Evolutionary conservation across 2,329 filamentous ascomycete genomes (phyloP).

Genomic region (Fusarium sterilihyphosum): DNA sequence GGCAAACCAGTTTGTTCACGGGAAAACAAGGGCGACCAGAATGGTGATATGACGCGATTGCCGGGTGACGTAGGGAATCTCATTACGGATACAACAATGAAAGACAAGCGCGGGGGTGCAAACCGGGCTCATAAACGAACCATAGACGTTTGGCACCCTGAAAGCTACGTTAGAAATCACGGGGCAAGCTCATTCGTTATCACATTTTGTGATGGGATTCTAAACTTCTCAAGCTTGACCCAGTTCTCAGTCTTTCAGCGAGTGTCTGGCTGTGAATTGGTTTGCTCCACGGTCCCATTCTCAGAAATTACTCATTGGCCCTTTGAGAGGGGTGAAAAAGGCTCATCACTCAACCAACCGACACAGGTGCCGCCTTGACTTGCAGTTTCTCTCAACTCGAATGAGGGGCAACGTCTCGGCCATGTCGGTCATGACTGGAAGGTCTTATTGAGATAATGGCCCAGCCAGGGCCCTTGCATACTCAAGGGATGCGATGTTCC

Average conservation of each 20-base stretch:
- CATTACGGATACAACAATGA: conserved; percentile 15
- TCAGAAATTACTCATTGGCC: conserved; percentile 4
- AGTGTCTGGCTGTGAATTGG: conserved; percentile 11
- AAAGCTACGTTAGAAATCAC: conserved; percentile 20
- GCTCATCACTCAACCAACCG: conserved; percentile 13
- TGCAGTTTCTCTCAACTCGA: conserved; percentile 5
- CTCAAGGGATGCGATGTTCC: conserved; percentile 3
- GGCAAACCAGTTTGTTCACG: conserved; percentile 18
- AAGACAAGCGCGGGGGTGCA: conserved; percentile 25
- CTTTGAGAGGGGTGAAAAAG: conserved; percentile 4
- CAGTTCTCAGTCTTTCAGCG: conserved; percentile 4
- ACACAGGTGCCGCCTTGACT: conserved; percentile 12
- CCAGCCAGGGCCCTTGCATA: conserved; percentile 12
- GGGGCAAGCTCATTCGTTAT: conserved; percentile 11
- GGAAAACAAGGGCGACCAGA: conserved; percentile 22
- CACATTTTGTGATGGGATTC: conserved; percentile 10
- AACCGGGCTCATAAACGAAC: conserved; percentile 9
- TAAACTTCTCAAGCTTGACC: conserved; percentile 1
- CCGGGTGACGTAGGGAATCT: conserved; percentile 42
- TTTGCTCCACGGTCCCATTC: neutral
- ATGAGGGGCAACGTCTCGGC: conserved; percentile 29
- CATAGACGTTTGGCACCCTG: conserved; percentile 4
- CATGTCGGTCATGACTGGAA: conserved; percentile 20
- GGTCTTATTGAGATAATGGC: conserved; percentile 16
- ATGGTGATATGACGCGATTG: conserved; percentile 34